Percentiles rank a stretch among this genome's conserved stretches.
These are phyloP conservation scores for Aspergillus sp. DNA, from an alignment of 2,329 filamentous ascomycete species.

Conservation along the genomic window DNA sequence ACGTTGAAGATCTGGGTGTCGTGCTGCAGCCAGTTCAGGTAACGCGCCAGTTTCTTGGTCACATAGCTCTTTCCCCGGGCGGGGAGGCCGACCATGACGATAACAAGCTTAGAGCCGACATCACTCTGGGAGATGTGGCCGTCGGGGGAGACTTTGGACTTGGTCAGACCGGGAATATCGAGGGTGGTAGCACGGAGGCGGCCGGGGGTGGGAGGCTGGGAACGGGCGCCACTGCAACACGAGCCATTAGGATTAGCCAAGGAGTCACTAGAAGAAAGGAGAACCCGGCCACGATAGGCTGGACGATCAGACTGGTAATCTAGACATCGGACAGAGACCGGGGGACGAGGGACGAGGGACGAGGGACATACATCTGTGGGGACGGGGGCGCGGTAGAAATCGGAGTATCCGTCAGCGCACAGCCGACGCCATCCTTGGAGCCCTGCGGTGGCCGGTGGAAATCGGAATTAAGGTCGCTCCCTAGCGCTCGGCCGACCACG, in stretches of 20 bases:
- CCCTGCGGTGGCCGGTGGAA: constrained; percentile 24
- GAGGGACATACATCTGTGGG: constrained; percentile 48
- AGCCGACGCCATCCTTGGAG: constrained; percentile 41
- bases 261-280: neutral
- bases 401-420: constrained; percentile 54
- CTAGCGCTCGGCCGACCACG: constrained; percentile 34
- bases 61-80: constrained; percentile 97
- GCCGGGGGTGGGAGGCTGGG: constrained; percentile 54
- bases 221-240: constrained; percentile 13
- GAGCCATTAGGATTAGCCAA: neutral
- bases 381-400: constrained; percentile 53
- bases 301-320: constrained; percentile 5
- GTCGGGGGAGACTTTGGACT: constrained; percentile 90
- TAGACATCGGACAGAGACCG: constrained; percentile 5
- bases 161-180: constrained; percentile 92
- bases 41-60: constrained; percentile 93
- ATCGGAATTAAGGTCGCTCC: constrained; percentile 32
- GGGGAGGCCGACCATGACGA: constrained; percentile 95
- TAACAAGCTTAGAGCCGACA: constrained; percentile 91
- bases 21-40: constrained; percentile 95
- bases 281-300: constrained; percentile 4
- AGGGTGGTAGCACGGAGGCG: constrained; percentile 83
- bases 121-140: constrained; percentile 88
- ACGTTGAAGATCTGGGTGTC: constrained; percentile 96
- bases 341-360: constrained; percentile 7